Base-by-base conservation (phyloP, 1,139 yeast genomes). In the Sugiyamaella castrensis region DNA sequence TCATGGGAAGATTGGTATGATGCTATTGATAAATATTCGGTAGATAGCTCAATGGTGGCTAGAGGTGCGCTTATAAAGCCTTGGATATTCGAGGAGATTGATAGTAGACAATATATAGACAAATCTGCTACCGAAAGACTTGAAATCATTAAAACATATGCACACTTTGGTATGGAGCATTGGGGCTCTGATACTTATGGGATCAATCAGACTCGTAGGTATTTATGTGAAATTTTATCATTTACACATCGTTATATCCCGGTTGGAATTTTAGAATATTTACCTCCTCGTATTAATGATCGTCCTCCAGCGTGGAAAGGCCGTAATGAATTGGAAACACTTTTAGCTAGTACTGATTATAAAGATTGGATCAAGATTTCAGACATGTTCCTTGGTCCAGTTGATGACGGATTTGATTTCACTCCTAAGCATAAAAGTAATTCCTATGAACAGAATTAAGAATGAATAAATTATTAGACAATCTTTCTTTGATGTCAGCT, bases 121-220 rank as follows among this genome's bases (percentile, higher is more conserved):
- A 94, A 92, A 69, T 75, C 88, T 2, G 83, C 96, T n/a, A 73
- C 82, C 34, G 97, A 92, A 69, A 80, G 99, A 67, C 76, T 92
- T 52, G 95, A 83, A 30, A 80, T 84, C 48, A 69, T 91, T 59
- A 74, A 74, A 55, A 76, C 75, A 47, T 92, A 82, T 64, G 81
- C 95, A 11, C 71, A 82, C 50, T 87, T 73, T 65, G 98, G 98
- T 0, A 74, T 92, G 57, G 91, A 89, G 60, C 98, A 94, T 69
- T 94, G 98, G 98, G 98, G 99, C 1, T 78, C 96, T 0, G 99
- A 92, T 63, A 96, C 88, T 61, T 91, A 84, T 66, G 99, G 98
- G 37, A 79, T 92, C 52, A 85, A 87, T 51, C 81, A 81, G 57
- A 84, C 96, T 8, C 81, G 99, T 68, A 76, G 98, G 60, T 94